These are phyloP conservation scores for Sporothrix humicola DNA, from an alignment of 2,329 filamentous ascomycete genomes.

Conservation along the genomic window DNA sequence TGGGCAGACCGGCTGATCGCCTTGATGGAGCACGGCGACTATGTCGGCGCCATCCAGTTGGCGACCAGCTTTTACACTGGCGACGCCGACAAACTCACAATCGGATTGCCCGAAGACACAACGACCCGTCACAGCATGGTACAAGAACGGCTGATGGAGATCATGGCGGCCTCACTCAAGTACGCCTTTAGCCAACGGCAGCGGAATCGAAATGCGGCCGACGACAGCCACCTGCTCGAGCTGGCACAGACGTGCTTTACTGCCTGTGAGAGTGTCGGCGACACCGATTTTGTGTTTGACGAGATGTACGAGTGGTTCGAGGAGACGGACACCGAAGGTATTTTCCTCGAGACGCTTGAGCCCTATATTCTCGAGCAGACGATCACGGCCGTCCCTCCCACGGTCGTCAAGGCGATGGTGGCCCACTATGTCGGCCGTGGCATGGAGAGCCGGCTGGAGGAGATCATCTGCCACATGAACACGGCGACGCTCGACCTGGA, in stretches of 20 bases:
- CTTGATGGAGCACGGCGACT: constrained; percentile 96
- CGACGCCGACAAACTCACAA: constrained; percentile 89
- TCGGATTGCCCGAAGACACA: constrained; percentile 88
- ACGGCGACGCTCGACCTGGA: constrained; percentile 92
- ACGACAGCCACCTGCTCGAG: constrained; percentile 70
- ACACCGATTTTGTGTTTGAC: constrained; percentile 86
- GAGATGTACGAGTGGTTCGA: constrained; percentile 91
- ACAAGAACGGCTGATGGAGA: constrained; percentile 85
- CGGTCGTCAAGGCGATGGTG: constrained; percentile 84
- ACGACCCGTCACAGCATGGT: constrained; percentile 78
- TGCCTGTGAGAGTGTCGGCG: constrained; percentile 77
- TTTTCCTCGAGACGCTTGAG: constrained; percentile 89
- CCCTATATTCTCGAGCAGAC: constrained; percentile 81
- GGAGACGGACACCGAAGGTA: constrained; percentile 70
- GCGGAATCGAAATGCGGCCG: constrained; percentile 52
- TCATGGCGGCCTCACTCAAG: constrained; percentile 88
- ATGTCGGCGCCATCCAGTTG: constrained; percentile 86
- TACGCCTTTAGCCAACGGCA: constrained; percentile 79
- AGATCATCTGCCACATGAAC: constrained; percentile 92
- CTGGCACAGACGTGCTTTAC: constrained; percentile 83
- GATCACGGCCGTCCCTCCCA: constrained; percentile 77
- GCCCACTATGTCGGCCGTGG: constrained; percentile 78
- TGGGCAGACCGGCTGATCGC: constrained; percentile 95
- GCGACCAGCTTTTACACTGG: constrained; percentile 93
- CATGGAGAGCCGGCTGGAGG: constrained; percentile 79